Conservation (phyloP, 129 eudicot genomes). For the Flaveria linearis region DNA sequence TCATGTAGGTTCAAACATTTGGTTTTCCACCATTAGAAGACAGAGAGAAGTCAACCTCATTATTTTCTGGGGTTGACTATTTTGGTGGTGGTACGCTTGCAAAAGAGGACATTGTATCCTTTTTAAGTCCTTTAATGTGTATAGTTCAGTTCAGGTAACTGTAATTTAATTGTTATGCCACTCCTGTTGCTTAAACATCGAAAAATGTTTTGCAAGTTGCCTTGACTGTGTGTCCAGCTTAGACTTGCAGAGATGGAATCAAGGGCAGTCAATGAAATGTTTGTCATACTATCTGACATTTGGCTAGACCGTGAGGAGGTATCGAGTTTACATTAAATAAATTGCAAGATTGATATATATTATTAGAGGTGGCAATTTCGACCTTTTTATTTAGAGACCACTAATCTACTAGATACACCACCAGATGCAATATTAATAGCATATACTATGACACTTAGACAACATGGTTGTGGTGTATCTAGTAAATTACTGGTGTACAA, state of each 20-base stretch:
- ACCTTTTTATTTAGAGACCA: background rate
- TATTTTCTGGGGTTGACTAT: constrained; percentile 72
- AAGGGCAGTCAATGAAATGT: constrained; percentile 91
- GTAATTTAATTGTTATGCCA: background rate
- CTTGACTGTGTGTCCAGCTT: constrained; percentile 49
- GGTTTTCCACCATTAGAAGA: constrained; percentile 98
- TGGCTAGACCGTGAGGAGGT: constrained; percentile 90
- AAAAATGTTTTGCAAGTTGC: constrained; percentile 30
- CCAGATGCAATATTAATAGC: background rate
- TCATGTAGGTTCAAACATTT: constrained; percentile 85
- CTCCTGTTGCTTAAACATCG: background rate
- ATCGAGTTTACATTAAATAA: constrained; percentile 19
- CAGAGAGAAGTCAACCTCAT: constrained; percentile 64
- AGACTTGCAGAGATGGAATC: constrained; percentile 74
- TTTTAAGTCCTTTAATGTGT: constrained; percentile 8
- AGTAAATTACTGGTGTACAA: background rate
- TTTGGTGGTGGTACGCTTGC: constrained; percentile 77
- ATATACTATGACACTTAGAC: background rate
- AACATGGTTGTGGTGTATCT: constrained; percentile 5
- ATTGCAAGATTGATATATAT: no score
- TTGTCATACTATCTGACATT: constrained; percentile 83
- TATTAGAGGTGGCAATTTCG: background rate
- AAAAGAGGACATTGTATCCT: constrained; percentile 87
- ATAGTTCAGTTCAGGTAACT: constrained; percentile 16
- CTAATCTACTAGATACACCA: background rate